Evolutionary conservation across 2,329 filamentous ascomycete genomes (phyloP), one percentile per base, ranked within the genome.

Genomic region (Verticillium nonalfalfae): DNA sequence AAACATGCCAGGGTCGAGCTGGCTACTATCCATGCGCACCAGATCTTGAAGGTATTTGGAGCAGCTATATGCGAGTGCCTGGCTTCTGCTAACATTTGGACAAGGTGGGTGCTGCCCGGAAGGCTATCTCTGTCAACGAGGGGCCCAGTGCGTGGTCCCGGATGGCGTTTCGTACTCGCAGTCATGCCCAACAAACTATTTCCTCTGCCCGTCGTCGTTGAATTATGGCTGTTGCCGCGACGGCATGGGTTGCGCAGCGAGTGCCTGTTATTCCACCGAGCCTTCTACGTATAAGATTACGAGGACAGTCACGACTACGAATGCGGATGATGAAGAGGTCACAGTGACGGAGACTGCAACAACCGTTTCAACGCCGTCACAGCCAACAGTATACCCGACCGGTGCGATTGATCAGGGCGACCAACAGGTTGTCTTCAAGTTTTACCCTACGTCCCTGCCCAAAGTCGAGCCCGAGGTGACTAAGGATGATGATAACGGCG

Each of bases 171-270:
- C 77, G 0, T 72, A 70, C 35, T 75, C 73, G 7, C 70, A 73
- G 60, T 73, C 70, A 15, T 86, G 84, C 59, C 76, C 76, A 6
- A 64, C 72, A 2, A 75, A 71, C 62, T 81, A 78, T 56, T 80
- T 76, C 60, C 72, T 78, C 3, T 86, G 84, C 61, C 78, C 84
- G 1, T 66, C 78, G 5, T 81, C 79, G 1, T 65, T 81, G 4
- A 79, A 78, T 59, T 81, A 78, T 61, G 84, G 83, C 0, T 86
- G 84, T 64, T 87, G 84, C 67, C 71, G 70, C 2, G 76, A 70
- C 56, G 79, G 79, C 4, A 77, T 81, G 75, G 79, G 70, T 33
- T 87, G 84, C 66, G 83, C 76, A 2, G 59, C 69, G 1, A 71
- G 68, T 18, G 70, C 68, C 14, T 87, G 84, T 66, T 85, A 82